phyloP scores from a whole-genome alignment of 768 basidiomycete genomes.

The Mycena vitilis region DNA sequence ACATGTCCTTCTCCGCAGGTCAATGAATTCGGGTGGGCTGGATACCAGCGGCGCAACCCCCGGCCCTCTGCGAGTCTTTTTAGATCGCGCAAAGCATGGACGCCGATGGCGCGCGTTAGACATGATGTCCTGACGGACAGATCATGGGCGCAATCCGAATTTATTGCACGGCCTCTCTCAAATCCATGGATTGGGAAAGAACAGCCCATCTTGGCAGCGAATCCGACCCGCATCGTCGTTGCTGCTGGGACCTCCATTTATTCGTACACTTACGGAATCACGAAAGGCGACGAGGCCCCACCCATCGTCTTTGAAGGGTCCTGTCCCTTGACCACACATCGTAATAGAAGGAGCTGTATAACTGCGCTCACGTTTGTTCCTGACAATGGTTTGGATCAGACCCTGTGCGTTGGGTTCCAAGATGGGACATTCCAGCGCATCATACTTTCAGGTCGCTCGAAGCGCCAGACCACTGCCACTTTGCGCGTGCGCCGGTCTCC shows the following conservation, averaged over 20 bases:
- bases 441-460: constrained; percentile 34
- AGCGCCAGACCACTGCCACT: constrained; percentile 38
- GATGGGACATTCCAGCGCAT: constrained; percentile 69
- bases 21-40: constrained; percentile 69
- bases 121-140: constrained; percentile 66
- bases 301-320: constrained; percentile 60
- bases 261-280: constrained; percentile 62
- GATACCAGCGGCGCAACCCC: constrained; percentile 61
- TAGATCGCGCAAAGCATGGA: constrained; percentile 58
- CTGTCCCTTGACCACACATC: constrained; percentile 51
- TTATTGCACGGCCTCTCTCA: constrained; percentile 75
- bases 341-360: constrained; percentile 57
- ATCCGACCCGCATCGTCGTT: constrained; percentile 65
- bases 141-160: constrained; percentile 62
- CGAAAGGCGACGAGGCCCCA: constrained; percentile 50
- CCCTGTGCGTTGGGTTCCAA: constrained; percentile 67
- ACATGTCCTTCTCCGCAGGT: constrained; percentile 54
- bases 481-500: constrained; percentile 35
- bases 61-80: constrained; percentile 66
- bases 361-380: constrained; percentile 64
- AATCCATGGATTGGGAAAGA: constrained; percentile 66
- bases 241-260: constrained; percentile 70
- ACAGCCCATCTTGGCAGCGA: constrained; percentile 69
- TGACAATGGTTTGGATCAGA: constrained; percentile 56
- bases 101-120: constrained; percentile 53